phyloP scores from a whole-genome alignment of 2,329 filamentous ascomycete species.

The Cercospora zeae-maydis region DNA sequence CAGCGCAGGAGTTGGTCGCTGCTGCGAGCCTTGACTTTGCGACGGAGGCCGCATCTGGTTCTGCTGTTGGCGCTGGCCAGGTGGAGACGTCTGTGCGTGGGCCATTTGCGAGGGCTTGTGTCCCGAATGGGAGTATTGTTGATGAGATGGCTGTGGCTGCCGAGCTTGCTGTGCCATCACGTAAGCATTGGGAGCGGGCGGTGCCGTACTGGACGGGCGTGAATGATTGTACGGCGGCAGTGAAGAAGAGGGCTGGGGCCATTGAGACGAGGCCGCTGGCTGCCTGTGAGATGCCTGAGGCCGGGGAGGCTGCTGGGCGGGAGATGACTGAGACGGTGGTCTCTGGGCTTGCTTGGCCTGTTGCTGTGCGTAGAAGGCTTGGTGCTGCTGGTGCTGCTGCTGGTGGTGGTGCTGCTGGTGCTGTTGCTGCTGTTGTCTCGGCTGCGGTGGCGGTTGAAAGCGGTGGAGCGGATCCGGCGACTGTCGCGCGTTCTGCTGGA shows the following conservation, averaged over 20 bases:
- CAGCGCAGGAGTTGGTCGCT: neutral
- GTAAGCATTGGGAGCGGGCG: neutral
- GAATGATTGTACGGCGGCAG: constrained; percentile 4
- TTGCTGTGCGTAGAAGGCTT: constrained; percentile 14
- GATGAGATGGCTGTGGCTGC: constrained; percentile 4
- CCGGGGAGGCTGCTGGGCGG: constrained; percentile 4
- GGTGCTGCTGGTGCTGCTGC: constrained; percentile 4
- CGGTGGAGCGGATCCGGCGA: constrained; percentile 23
- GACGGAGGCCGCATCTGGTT: neutral
- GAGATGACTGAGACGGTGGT: neutral
- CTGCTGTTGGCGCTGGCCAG: neutral
- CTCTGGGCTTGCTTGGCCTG: constrained; percentile 8
- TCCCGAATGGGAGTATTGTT: neutral
- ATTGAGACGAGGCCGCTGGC: constrained; percentile 6
- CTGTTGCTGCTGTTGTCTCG: constrained; percentile 10
- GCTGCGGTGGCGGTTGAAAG: constrained; percentile 19
- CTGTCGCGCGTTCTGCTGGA: constrained; percentile 15
- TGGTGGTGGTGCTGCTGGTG: too few species aligned
- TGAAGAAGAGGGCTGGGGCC: neutral
- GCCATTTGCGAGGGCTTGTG: neutral
- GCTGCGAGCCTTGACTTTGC: neutral
- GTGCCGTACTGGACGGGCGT: neutral
- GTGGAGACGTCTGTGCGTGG: neutral
- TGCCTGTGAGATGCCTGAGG: constrained; percentile 10
- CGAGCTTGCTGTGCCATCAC: constrained; percentile 8